These are phyloP conservation scores for Cyamopsis tetragonoloba DNA, from an alignment of 306 rosid genomes.

Conservation along the genomic window DNA sequence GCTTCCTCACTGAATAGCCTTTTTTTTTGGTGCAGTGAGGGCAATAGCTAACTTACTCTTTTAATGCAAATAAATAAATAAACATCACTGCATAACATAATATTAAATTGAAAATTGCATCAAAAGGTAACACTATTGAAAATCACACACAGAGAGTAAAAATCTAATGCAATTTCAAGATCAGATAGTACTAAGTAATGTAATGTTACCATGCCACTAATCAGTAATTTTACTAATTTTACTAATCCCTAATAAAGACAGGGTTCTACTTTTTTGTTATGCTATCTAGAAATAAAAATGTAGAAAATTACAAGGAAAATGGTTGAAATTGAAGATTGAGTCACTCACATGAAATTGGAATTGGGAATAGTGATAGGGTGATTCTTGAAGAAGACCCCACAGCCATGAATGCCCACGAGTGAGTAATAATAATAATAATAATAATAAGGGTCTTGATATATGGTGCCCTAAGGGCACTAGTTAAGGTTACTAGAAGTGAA, in stretches of 20 bases:
- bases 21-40: constrained; percentile 19
- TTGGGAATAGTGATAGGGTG: too few species aligned
- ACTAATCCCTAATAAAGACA: constrained; percentile 51
- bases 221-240: neutral
- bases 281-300: constrained; percentile 4
- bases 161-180: too few species aligned
- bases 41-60: neutral
- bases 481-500: too few species aligned
- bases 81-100: neutral
- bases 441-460: too few species aligned
- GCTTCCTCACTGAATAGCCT: constrained; percentile 24
- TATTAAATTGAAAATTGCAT: neutral
- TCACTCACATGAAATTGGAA: too few species aligned
- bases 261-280: constrained; percentile 45
- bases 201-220: too few species aligned
- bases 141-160: neutral
- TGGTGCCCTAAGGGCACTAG: too few species aligned
- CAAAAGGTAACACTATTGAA: neutral
- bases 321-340: too few species aligned
- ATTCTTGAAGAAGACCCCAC: too few species aligned
- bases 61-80: neutral
- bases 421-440: too few species aligned
- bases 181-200: too few species aligned
- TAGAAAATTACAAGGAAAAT: neutral
- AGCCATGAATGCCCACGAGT: constrained; percentile 44